These are phyloP conservation scores for Clitopilus passeckerianus DNA, from an alignment of 768 basidiomycete genomes.

Conservation along the genomic window DNA sequence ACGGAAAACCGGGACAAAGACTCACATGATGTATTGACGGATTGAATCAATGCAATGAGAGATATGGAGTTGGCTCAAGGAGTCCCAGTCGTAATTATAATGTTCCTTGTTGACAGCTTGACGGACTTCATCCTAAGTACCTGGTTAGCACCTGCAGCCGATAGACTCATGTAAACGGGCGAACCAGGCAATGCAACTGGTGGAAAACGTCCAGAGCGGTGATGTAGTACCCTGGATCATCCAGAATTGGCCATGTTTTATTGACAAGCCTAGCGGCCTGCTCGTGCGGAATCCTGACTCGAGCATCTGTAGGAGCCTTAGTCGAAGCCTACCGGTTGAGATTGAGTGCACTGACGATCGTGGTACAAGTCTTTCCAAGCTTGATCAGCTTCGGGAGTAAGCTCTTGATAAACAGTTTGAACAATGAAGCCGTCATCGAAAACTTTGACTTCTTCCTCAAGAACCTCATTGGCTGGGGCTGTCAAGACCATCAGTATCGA, in stretches of 20 bases:
- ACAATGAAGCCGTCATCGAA: constrained; percentile 15
- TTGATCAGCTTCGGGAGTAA: constrained; percentile 15
- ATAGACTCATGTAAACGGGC: neutral
- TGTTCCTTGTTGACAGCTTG: constrained; percentile 12
- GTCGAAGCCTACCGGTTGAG: neutral
- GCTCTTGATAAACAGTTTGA: constrained; percentile 10
- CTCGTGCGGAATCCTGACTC: constrained; percentile 11
- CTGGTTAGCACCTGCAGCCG: neutral
- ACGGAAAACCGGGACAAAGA: constrained; percentile 1
- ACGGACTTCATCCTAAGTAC: constrained; percentile 10
- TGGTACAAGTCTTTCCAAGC: constrained; percentile 19
- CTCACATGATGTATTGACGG: constrained; percentile 15
- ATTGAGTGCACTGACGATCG: constrained; percentile 9
- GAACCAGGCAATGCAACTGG: constrained; percentile 23
- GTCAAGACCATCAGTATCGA: neutral
- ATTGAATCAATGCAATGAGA: constrained; percentile 15
- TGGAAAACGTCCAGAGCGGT: constrained; percentile 21
- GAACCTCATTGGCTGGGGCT: constrained; percentile 16
- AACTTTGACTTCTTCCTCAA: constrained; percentile 13
- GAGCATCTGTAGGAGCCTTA: constrained; percentile 6
- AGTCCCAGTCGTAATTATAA: constrained; percentile 10
- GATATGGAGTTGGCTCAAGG: constrained; percentile 10
- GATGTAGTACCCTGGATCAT: constrained; percentile 18
- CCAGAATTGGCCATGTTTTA: constrained; percentile 16
- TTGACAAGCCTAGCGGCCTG: constrained; percentile 16